These are phyloP conservation scores for Isatis lusitanica DNA, from an alignment of 441 rosid species.

Conservation along the genomic window DNA sequence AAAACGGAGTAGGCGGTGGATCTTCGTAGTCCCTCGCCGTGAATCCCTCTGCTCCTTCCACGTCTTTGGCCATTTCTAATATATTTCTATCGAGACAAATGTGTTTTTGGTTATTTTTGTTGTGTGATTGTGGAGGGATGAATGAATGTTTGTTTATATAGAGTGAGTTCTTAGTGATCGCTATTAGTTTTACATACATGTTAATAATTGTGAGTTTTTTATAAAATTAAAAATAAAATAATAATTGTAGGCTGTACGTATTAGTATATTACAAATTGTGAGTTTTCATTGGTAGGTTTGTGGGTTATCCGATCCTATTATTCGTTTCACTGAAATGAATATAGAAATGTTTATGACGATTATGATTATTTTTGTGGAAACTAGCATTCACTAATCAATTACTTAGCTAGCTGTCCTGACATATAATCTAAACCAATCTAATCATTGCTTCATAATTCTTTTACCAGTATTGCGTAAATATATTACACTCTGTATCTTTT, in stretches of 20 bases:
- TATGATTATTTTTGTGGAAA: constrained; percentile 23
- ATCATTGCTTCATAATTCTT: constrained; percentile 23
- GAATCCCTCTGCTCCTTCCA: constrained; percentile 40
- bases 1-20: constrained; percentile 54
- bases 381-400: constrained; percentile 13
- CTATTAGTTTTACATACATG: constrained; percentile 5
- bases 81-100: neutral
- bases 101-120: constrained; percentile 4
- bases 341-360: constrained; percentile 21
- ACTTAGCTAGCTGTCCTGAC: constrained; percentile 28
- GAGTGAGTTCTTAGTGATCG: constrained; percentile 11
- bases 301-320: neutral
- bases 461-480: neutral
- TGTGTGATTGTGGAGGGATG: constrained; percentile 1
- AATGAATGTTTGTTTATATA: constrained; percentile 15
- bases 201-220: neutral
- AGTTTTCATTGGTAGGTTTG: constrained; percentile 8
- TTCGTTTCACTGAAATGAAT: constrained; percentile 6
- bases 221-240: too few relatives aligned
- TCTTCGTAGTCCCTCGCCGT: constrained; percentile 52
- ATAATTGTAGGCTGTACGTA: neutral
- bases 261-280: constrained; percentile 6
- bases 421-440: constrained; percentile 19
- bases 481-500: neutral
- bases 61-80: constrained; percentile 30